Evolutionary conservation across 2,329 filamentous ascomycete genomes (phyloP).

Genomic region (Dactylonectria estremocensis): DNA sequence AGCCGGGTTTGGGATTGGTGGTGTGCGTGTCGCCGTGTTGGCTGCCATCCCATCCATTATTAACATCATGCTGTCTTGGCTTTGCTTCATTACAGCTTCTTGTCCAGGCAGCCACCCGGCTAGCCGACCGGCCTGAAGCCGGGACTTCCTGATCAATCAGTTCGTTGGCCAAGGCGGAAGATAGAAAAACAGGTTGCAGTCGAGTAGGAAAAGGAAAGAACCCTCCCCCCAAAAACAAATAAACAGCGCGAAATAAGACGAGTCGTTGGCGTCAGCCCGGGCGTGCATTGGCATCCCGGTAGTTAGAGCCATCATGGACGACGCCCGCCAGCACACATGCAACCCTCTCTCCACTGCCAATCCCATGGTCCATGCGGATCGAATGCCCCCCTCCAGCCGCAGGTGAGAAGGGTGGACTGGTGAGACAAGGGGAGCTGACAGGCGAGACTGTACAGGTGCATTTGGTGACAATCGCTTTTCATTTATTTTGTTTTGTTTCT

Average conservation of each 20-base stretch:
- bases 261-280: slow-evolving; percentile 29
- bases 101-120: slow-evolving; percentile 17
- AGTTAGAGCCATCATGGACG: slow-evolving; percentile 23
- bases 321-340: slow-evolving; percentile 20
- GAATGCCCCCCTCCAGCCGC: slow-evolving; percentile 4
- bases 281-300: slow-evolving; percentile 34
- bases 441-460: background rate
- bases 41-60: background rate
- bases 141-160: slow-evolving; percentile 18
- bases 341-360: slow-evolving; percentile 31
- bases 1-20: background rate
- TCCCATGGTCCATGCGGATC: slow-evolving; percentile 42
- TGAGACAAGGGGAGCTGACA: background rate
- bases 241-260: slow-evolving; percentile 23
- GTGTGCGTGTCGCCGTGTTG: background rate
- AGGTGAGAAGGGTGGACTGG: background rate
- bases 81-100: background rate
- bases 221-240: background rate
- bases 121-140: slow-evolving; percentile 27
- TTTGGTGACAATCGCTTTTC: background rate
- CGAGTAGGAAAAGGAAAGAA: slow-evolving; percentile 17
- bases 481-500: background rate
- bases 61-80: slow-evolving; percentile 15
- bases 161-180: background rate
- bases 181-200: slow-evolving; percentile 1